Evolutionary conservation across 495 filamentous ascomycete genomes (phyloP).

Genomic region (Pseudoneurospora amorphoporcata): DNA sequence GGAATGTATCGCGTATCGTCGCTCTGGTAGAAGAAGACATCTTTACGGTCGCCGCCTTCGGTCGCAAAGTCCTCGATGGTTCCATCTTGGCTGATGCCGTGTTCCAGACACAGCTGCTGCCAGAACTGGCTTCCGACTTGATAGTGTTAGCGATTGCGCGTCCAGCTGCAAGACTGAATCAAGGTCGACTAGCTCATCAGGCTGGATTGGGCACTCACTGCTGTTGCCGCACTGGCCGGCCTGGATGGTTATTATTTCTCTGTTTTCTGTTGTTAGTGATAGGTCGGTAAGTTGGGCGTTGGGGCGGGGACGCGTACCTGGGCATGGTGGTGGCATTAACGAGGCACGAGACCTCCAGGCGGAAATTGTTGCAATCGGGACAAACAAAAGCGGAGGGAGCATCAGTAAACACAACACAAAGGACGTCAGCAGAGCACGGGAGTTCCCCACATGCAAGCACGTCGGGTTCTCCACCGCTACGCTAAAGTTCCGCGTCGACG

Average conservation of each 20-base stretch:
- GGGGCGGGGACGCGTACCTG: slow-evolving; percentile 24
- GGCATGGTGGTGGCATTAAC: slow-evolving; percentile 36
- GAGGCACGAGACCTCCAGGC: background rate
- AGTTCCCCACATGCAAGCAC: background rate
- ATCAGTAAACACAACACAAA: background rate
- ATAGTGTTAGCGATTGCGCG: slow-evolving; percentile 3
- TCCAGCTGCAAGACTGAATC: background rate
- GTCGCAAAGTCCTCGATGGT: slow-evolving; percentile 94
- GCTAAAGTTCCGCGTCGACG: background rate
- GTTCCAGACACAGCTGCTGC: slow-evolving; percentile 95
- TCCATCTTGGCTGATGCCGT: slow-evolving; percentile 94
- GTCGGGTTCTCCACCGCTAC: background rate
- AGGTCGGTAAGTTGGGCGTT: background rate
- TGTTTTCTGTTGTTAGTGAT: slow-evolving; percentile 23
- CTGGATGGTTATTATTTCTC: slow-evolving; percentile 98
- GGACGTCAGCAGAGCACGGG: background rate
- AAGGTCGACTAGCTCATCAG: background rate
- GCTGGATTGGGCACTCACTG: slow-evolving; percentile 48
- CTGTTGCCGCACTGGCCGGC: slow-evolving; percentile 99
- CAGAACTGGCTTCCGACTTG: slow-evolving; percentile 89
- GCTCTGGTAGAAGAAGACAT: slow-evolving; percentile 98
- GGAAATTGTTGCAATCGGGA: background rate
- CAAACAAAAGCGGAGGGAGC: background rate
- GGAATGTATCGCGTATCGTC: slow-evolving; percentile 98
- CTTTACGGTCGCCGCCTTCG: slow-evolving; percentile 93